Evolutionary conservation across 805 yeast genomes (phyloP).

Genomic region (Priceomyces haplophilus): DNA sequence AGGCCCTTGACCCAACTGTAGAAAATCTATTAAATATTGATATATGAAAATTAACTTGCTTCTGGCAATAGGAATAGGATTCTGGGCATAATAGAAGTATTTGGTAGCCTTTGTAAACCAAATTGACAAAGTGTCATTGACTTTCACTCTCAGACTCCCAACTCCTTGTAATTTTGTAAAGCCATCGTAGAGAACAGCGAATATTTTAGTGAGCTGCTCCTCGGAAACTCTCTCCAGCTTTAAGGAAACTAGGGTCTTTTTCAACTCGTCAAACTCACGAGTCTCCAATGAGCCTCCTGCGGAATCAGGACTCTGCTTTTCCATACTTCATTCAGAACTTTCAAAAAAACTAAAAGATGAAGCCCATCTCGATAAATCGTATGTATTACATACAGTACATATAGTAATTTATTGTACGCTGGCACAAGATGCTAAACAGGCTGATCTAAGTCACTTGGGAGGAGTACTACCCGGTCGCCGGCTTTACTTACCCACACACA

Average conservation of each 20-base stretch:
- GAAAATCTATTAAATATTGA: conserved; percentile 59
- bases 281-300: background rate
- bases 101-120: conserved; percentile 54
- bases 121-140: conserved; percentile 60
- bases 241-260: background rate
- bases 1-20: conserved; percentile 71
- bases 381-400: background rate
- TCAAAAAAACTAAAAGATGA: background rate
- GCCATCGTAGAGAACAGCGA: background rate
- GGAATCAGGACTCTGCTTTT: background rate
- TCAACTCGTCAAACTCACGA: background rate
- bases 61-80: background rate
- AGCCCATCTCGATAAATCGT: background rate
- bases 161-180: conserved; percentile 1
- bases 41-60: conserved; percentile 18
- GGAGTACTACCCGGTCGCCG: no score
- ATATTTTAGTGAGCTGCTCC: background rate
- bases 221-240: background rate
- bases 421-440: no score
- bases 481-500: no score
- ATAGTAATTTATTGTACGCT: background rate
- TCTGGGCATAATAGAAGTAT: background rate
- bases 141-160: conserved; percentile 29
- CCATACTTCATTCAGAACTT: background rate
- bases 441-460: no score